phyloP scores from a whole-genome alignment of 1,284 basidiomycete genomes.

The Cryptococcus jaspeensis region DNA sequence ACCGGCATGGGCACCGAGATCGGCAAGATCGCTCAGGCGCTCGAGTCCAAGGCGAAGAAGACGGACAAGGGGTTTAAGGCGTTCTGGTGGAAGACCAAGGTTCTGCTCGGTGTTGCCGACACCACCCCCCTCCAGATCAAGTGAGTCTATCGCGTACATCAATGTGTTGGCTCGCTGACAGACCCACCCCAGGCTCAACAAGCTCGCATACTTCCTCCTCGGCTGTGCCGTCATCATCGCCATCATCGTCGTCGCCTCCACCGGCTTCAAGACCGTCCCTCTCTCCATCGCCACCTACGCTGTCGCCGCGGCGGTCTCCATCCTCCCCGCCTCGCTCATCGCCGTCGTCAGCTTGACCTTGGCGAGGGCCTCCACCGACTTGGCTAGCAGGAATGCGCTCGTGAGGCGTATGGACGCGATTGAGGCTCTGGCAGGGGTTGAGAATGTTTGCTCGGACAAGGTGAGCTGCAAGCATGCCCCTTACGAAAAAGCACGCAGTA shows the following conservation, averaged over 20 bases:
- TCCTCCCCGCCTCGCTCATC: constrained; percentile 57
- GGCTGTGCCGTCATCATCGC: constrained; percentile 59
- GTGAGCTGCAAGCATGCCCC: constrained; percentile 7
- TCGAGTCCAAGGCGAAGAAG: constrained; percentile 49
- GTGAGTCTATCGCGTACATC: constrained; percentile 21
- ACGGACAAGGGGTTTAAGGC: constrained; percentile 47
- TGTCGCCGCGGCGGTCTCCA: constrained; percentile 58
- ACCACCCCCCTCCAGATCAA: constrained; percentile 65
- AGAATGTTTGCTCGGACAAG: constrained; percentile 65
- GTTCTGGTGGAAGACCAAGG: constrained; percentile 49
- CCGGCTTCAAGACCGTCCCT: constrained; percentile 54
- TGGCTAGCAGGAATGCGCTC: constrained; percentile 55
- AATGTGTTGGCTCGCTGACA: background rate
- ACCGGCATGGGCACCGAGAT: constrained; percentile 69
- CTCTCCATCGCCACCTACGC: constrained; percentile 52
- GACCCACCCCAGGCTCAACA: constrained; percentile 49
- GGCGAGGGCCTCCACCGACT: constrained; percentile 48
- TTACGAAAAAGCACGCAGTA: background rate
- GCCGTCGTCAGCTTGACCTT: constrained; percentile 53
- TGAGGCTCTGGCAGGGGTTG: constrained; percentile 63
- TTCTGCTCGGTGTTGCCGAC: constrained; percentile 53
- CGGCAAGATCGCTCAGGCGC: constrained; percentile 59
- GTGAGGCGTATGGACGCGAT: constrained; percentile 56
- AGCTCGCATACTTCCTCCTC: constrained; percentile 64
- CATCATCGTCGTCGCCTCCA: constrained; percentile 61